These are phyloP conservation scores for Cryptococcus sp. DNA, from an alignment of 1,284 basidiomycete species.

Conservation along the genomic window DNA sequence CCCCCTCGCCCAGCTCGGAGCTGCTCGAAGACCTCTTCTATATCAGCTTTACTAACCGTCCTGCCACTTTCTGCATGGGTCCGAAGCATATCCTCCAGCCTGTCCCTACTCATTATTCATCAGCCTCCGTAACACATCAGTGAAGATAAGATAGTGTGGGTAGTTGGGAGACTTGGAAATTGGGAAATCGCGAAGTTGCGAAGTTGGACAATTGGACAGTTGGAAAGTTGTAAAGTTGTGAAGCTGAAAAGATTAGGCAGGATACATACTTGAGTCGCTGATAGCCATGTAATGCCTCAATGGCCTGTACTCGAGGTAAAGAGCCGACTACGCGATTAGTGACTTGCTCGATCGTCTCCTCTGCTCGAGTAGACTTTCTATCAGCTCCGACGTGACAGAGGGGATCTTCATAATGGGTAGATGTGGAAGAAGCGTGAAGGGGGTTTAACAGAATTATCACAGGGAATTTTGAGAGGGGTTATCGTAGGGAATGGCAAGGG, in stretches of 20 bases:
- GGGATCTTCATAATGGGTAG: too few species aligned
- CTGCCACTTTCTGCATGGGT: slow-evolving; percentile 31
- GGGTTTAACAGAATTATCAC: too few species aligned
- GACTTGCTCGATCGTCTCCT: slow-evolving; percentile 48
- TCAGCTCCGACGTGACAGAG: background rate
- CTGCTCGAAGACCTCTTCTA: slow-evolving; percentile 42
- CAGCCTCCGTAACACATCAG: background rate
- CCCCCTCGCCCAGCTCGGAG: slow-evolving; percentile 18
- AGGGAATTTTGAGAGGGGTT: too few species aligned
- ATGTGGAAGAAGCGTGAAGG: too few species aligned
- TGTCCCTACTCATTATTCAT: slow-evolving; percentile 28
- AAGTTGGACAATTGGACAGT: background rate
- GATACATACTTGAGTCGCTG: slow-evolving; percentile 47
- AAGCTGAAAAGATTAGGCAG: background rate
- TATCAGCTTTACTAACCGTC: slow-evolving; percentile 43
- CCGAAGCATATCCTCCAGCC: slow-evolving; percentile 41
- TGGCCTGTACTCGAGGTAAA: slow-evolving; percentile 50
- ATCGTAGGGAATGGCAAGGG: too few species aligned
- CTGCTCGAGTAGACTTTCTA: slow-evolving; percentile 14
- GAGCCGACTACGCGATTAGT: slow-evolving; percentile 39
- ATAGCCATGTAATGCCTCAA: slow-evolving; percentile 51
- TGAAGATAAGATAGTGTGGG: background rate
- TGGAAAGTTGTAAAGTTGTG: background rate
- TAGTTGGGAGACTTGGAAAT: too few species aligned
- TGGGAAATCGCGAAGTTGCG: background rate